phyloP scores from a whole-genome alignment of 2,329 filamentous ascomycete species.

The Lachnellula willkommii region DNA sequence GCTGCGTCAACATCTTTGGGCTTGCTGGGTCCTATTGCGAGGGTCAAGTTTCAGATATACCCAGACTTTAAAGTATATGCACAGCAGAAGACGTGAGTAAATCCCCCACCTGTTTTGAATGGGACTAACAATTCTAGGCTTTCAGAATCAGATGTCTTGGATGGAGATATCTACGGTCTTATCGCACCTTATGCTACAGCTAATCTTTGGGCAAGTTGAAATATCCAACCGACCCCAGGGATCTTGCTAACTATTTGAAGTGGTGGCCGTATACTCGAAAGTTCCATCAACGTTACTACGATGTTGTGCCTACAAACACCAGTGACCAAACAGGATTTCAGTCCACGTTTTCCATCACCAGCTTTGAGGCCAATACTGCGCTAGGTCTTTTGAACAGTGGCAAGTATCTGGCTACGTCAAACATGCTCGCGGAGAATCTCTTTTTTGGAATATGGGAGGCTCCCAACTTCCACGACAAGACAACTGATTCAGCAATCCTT shows the following conservation, averaged over 20 bases:
- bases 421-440: conserved; percentile 17
- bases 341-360: conserved; percentile 16
- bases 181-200: conserved; percentile 17
- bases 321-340: conserved; percentile 15
- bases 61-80: conserved; percentile 14
- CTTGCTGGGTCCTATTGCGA: conserved; percentile 14
- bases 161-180: conserved; percentile 16
- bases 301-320: conserved; percentile 12
- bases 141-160: conserved; percentile 12
- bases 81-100: conserved; percentile 8
- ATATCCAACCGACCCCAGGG: background rate
- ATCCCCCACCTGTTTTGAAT: background rate
- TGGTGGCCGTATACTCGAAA: conserved; percentile 18
- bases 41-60: conserved; percentile 16
- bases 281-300: conserved; percentile 18
- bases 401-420: conserved; percentile 14
- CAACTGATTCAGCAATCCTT: conserved; percentile 4
- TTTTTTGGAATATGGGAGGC: conserved; percentile 14
- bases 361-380: conserved; percentile 12
- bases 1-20: conserved; percentile 17
- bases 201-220: conserved; percentile 11
- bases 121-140: conserved; percentile 2
- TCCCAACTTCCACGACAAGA: conserved; percentile 19
- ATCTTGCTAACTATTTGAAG: background rate
- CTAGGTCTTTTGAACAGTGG: conserved; percentile 13